Evolutionary conservation across 208 protist species (phyloP), one percentile per base, ranked within the genome.

Genomic region (Leishmania major): DNA sequence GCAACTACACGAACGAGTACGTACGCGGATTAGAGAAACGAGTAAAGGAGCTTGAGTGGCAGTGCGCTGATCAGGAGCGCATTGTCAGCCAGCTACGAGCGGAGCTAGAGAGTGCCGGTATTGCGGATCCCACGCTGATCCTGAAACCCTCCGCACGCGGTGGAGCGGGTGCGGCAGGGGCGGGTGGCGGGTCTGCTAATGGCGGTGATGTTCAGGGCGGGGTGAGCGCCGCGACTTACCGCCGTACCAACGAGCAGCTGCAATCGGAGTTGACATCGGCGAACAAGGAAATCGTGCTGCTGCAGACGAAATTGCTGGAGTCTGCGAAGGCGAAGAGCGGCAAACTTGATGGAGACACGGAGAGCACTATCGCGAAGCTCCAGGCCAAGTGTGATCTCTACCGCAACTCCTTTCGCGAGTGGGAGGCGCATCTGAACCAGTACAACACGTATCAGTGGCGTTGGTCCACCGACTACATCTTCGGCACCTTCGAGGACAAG

Each of bases 1-100:
- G 87, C 76, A 87, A 90, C 72, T 95, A 93, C 85, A 92, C 85
- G 31, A 87, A 87, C 53, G 91, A 95, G 81, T 93, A 95, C 86
- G 91, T 96, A 22, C 82, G 81, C 13, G 89, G 88, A 31, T 79
- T 93, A 19, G 84, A 92, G 64, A 83, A 87, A 74, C 47, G 80
- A 43, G 69, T 90, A 11, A 79, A 82, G 69, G 80, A 88, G 75
- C 84, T 93, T 28, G 90, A 93, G 80, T 89, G 89, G 84, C 90
- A 89, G 82, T 87, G 85, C 75, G 77, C 85, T 22, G 90, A 93
- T 10, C 87, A 96, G 84, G 87, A 91, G 75, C 86, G 84, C 60
- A 82, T 78, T 22, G 89, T 96, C 64, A 90, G 81, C 15, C 80
- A 83, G n/a, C 76, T 93, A 64, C 90, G 90, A 22, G 87, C 87